Evolutionary conservation across 1,139 yeast genomes (phyloP).

Genomic region (Debaryomycetaceae sp.): DNA sequence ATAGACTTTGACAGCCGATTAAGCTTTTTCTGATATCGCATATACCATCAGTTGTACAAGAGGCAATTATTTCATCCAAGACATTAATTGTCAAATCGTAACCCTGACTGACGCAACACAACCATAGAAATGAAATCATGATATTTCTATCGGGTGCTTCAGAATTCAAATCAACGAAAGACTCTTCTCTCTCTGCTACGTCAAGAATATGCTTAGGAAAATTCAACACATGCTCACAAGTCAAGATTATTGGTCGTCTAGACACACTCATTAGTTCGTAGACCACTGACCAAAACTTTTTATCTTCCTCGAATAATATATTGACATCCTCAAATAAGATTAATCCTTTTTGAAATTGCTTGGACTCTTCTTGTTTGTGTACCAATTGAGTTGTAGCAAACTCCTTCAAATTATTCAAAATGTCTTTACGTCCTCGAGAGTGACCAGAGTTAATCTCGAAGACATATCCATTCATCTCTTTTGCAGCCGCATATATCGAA

Average conservation of each 20-base stretch:
- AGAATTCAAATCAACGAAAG: constrained; percentile 27
- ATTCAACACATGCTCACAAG: constrained; percentile 56
- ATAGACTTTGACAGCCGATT: constrained; percentile 54
- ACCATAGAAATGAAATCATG: constrained; percentile 34
- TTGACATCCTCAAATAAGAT: constrained; percentile 87
- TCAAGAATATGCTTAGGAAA: constrained; percentile 55
- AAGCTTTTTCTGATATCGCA: constrained; percentile 57
- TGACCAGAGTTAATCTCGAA: constrained; percentile 79
- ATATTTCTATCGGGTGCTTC: constrained; percentile 19
- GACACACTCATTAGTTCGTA: constrained; percentile 62
- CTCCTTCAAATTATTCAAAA: constrained; percentile 65
- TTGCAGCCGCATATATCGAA: constrained; percentile 65
- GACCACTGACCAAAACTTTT: constrained; percentile 75
- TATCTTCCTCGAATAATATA: constrained; percentile 73
- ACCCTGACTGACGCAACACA: constrained; percentile 38
- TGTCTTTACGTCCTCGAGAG: constrained; percentile 68
- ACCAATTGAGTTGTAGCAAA: constrained; percentile 83
- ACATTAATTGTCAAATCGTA: constrained; percentile 29
- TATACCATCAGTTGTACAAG: constrained; percentile 14
- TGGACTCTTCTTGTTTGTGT: constrained; percentile 38
- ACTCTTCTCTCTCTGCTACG: constrained; percentile 39
- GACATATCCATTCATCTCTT: constrained; percentile 65
- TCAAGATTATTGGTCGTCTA: constrained; percentile 75
- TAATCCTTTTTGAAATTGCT: constrained; percentile 56
- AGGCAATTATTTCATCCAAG: constrained; percentile 29